phyloP scores from a whole-genome alignment of 805 yeast genomes.

The Saccharomycopsis fodiens region DNA sequence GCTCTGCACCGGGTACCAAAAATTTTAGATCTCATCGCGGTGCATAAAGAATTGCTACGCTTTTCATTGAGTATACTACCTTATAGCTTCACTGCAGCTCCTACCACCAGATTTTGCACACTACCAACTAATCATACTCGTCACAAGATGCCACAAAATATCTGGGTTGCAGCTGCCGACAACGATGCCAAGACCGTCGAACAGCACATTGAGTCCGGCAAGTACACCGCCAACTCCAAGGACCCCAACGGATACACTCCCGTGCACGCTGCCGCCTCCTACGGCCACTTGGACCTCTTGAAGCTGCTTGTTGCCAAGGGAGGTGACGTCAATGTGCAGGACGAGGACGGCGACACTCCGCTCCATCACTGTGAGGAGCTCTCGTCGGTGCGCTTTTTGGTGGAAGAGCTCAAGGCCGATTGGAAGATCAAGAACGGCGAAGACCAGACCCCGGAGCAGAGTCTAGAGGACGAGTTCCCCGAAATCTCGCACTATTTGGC shows the following conservation, averaged over 20 bases:
- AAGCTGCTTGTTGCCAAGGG: conserved; percentile 39
- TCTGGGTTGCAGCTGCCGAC: conserved; percentile 96
- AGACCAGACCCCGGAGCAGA: conserved; percentile 62
- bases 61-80: too few relatives aligned
- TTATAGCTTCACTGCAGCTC: too few relatives aligned
- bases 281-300: conserved; percentile 70
- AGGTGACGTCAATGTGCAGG: conserved; percentile 74
- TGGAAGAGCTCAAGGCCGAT: conserved; percentile 66
- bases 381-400: conserved; percentile 52
- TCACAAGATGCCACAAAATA: conserved; percentile 34
- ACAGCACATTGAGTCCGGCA: conserved; percentile 41
- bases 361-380: conserved; percentile 81
- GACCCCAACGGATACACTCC: conserved; percentile 97
- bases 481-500: conserved; percentile 63
- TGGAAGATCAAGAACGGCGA: conserved; percentile 56
- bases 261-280: conserved; percentile 94
- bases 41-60: neutral
- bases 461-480: conserved; percentile 66
- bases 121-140: neutral
- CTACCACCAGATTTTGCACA: too few relatives aligned
- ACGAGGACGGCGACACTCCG: conserved; percentile 92
- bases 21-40: neutral
- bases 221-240: conserved; percentile 56
- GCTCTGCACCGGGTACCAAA: neutral
- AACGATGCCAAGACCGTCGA: conserved; percentile 57